These are phyloP conservation scores for Pichia sp. DNA, from an alignment of 1,139 yeast genomes.

Conservation along the genomic window DNA sequence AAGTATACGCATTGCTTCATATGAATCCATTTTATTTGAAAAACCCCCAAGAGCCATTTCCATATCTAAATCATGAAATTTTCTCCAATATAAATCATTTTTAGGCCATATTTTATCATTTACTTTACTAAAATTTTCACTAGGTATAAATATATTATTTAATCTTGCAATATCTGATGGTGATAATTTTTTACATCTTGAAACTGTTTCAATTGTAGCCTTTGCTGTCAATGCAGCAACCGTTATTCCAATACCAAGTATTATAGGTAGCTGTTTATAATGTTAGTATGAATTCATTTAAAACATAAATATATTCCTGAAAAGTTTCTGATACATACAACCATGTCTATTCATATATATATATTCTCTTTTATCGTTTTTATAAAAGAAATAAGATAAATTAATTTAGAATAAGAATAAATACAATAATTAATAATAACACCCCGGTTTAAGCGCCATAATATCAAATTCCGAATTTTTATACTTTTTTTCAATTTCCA, in stretches of 20 bases:
- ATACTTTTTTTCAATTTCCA: too few species aligned
- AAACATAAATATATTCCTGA: too few species aligned
- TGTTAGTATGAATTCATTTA: not conserved
- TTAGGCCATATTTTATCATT: constrained; percentile 18
- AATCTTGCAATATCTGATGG: constrained; percentile 52
- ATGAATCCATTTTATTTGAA: constrained; percentile 47
- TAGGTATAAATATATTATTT: constrained; percentile 31
- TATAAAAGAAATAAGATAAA: too few species aligned
- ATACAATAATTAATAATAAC: too few species aligned
- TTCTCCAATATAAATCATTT: constrained; percentile 11
- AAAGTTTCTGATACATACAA: not conserved
- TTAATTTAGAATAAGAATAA: too few species aligned
- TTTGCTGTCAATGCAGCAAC: constrained; percentile 46
- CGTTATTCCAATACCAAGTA: constrained; percentile 54
- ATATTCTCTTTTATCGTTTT: too few species aligned
- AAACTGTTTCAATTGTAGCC: constrained; percentile 42
- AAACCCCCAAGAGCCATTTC: constrained; percentile 40
- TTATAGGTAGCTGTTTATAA: constrained; percentile 37
- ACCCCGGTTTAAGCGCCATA: too few species aligned
- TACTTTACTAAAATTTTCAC: not conserved
- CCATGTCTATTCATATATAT: not conserved
- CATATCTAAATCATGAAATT: constrained; percentile 33
- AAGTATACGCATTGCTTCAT: constrained; percentile 50
- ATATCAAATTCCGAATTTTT: too few species aligned
- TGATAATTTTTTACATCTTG: constrained; percentile 40